These are phyloP conservation scores for Xylariales sp. DNA, from an alignment of 2,329 filamentous ascomycete species.

Conservation along the genomic window DNA sequence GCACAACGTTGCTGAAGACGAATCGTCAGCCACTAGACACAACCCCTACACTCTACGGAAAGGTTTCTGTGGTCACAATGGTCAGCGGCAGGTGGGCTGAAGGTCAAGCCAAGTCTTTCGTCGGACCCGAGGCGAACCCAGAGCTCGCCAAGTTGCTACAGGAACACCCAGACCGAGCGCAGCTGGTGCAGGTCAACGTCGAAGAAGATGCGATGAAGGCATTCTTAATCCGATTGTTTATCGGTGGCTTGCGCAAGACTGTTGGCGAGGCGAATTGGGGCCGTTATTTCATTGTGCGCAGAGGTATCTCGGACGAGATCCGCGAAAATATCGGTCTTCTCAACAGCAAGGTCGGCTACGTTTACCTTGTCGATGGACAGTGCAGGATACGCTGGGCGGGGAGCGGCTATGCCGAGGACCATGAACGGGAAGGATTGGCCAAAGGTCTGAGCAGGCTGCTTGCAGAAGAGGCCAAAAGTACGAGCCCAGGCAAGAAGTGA, in stretches of 20 bases:
- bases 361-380: conserved; percentile 82
- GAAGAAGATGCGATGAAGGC: conserved; percentile 74
- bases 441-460: conserved; percentile 61
- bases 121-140: conserved; percentile 61
- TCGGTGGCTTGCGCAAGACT: conserved; percentile 44
- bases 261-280: conserved; percentile 50
- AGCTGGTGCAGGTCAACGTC: conserved; percentile 82
- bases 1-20: conserved; percentile 65
- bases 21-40: conserved; percentile 57
- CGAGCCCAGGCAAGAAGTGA: no score
- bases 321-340: conserved; percentile 64
- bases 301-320: conserved; percentile 56
- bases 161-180: conserved; percentile 50
- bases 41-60: conserved; percentile 68
- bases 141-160: conserved; percentile 61
- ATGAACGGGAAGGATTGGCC: conserved; percentile 63
- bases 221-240: conserved; percentile 53
- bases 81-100: conserved; percentile 86
- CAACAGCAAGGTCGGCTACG: conserved; percentile 91
- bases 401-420: conserved; percentile 62
- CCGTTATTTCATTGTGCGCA: conserved; percentile 58
- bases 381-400: conserved; percentile 94
- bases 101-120: conserved; percentile 71
- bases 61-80: conserved; percentile 72
- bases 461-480: conserved; percentile 54